phyloP scores from a whole-genome alignment of 352 stramenopile genomes.

The Phytophthora vignae region DNA sequence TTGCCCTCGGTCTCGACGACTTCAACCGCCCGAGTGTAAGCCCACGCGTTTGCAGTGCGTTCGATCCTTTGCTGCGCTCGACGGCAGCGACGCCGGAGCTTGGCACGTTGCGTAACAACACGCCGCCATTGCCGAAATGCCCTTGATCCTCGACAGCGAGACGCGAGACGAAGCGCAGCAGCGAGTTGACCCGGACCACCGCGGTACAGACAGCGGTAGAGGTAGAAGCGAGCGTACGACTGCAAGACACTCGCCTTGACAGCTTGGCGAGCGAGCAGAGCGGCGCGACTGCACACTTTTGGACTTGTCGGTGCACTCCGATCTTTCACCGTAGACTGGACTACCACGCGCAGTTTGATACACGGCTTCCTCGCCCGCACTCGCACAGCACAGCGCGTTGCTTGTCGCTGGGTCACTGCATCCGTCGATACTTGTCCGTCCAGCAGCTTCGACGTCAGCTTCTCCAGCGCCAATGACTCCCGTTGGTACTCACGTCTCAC shows the following conservation, averaged over 20 bases:
- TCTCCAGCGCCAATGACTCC: constrained; percentile 31
- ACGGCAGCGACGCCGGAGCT: constrained; percentile 24
- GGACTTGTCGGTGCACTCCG: background rate
- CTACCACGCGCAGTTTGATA: constrained; percentile 29
- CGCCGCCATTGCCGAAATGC: constrained; percentile 25
- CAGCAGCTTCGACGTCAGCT: constrained; percentile 28
- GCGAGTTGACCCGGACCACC: constrained; percentile 31
- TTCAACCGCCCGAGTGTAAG: constrained; percentile 11
- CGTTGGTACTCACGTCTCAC: constrained; percentile 30
- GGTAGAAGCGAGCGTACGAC: constrained; percentile 27
- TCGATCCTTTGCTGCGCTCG: constrained; percentile 22
- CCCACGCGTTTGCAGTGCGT: constrained; percentile 2
- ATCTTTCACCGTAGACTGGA: background rate
- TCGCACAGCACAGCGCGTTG: constrained; percentile 12
- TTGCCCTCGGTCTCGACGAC: constrained; percentile 52
- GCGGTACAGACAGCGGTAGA: constrained; percentile 32
- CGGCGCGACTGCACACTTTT: constrained; percentile 19
- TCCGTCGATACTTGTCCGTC: background rate
- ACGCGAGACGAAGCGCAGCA: constrained; percentile 19
- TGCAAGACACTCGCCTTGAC: constrained; percentile 37
- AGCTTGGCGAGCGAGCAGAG: constrained; percentile 26
- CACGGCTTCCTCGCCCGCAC: constrained; percentile 2
- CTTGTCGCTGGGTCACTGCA: background rate
- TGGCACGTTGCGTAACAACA: constrained; percentile 17
- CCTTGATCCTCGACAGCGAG: constrained; percentile 22